These are phyloP conservation scores for Taphrina pruni DNA, from an alignment of 1,139 yeast genomes.

Conservation along the genomic window DNA sequence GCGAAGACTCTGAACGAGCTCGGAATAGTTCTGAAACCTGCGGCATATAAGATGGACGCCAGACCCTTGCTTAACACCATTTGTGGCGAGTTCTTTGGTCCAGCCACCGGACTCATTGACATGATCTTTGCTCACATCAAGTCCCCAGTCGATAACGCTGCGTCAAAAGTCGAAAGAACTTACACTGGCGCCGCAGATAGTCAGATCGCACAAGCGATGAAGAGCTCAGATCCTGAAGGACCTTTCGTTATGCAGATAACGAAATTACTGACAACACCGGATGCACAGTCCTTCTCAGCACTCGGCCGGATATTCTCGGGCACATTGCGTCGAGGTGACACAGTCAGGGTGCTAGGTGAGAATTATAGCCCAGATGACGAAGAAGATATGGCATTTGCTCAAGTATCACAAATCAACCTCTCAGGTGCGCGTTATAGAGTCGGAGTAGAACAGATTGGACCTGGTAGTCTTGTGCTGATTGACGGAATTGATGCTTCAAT, in stretches of 20 bases:
- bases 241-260: constrained; percentile 65
- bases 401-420: constrained; percentile 60
- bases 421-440: constrained; percentile 76
- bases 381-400: constrained; percentile 57
- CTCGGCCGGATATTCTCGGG: constrained; percentile 72
- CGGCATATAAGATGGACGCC: constrained; percentile 58
- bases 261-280: constrained; percentile 64
- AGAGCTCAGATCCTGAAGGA: constrained; percentile 48
- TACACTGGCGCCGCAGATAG: constrained; percentile 46
- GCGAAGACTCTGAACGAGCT: constrained; percentile 56
- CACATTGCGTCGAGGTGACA: constrained; percentile 57
- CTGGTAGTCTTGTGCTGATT: constrained; percentile 71
- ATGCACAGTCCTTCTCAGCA: constrained; percentile 58
- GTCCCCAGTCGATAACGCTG: constrained; percentile 55
- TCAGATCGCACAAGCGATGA: constrained; percentile 20
- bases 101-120: constrained; percentile 63
- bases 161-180: constrained; percentile 48
- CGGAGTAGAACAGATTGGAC: constrained; percentile 61
- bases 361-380: constrained; percentile 60
- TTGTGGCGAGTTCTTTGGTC: constrained; percentile 62
- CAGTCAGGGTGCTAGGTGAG: constrained; percentile 66
- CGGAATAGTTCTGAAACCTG: constrained; percentile 50
- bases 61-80: constrained; percentile 64
- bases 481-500: constrained; percentile 66
- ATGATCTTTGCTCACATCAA: constrained; percentile 54